Base-by-base conservation (phyloP, 2,329 filamentous ascomycete species). In the Diaporthe australafricana region DNA sequence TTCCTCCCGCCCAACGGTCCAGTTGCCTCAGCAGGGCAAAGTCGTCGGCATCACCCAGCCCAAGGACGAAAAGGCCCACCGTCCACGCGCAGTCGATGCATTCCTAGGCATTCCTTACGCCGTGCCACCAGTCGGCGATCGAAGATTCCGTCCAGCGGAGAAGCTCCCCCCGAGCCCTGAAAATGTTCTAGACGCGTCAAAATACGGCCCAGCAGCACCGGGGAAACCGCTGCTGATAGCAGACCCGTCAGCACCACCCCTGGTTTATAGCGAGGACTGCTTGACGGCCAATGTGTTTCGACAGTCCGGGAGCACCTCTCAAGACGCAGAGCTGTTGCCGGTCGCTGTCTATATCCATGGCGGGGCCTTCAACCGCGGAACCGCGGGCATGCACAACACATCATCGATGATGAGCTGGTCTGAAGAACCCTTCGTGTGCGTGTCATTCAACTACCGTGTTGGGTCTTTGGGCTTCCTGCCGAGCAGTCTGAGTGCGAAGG, bases 401-500 rank as follows among this genome's bases (percentile, higher is more conserved):
- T 83, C 84, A 0, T 84, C 85, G 0, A 85, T 89, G 83, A 81
- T 89, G 17, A 84, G 83, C n/a, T 88, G 84, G 79, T 75, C 79
- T 0, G 79, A 76, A 14, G 76, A 82, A 68, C 84, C 85, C 0
- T 83, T 88, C 68, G 82, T 89, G 50, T 85, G 80, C 5, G 82
- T 88, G 1, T 84, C 82, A 42, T 84, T 87, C 76, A 84, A 84
- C 75, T 86, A 90, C 77, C 84, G 89, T 11, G 83, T 91, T 48
- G 85, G 86, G 11, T 86, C 87, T 5, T 84, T 91, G 76, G 91
- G 91, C 0, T 92, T 93, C 77, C 77, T 92, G n/a, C 84, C 85
- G 30, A 90, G 80, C 68, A 78, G 76, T 12, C 77, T 89, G 70
- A 83, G 86, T 71, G 80, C 84, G 9, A 84, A 85, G 30, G 86